Evolutionary conservation across 176 grass and related monocot species (phyloP).

Genomic region (Pontederia crassipes): DNA sequence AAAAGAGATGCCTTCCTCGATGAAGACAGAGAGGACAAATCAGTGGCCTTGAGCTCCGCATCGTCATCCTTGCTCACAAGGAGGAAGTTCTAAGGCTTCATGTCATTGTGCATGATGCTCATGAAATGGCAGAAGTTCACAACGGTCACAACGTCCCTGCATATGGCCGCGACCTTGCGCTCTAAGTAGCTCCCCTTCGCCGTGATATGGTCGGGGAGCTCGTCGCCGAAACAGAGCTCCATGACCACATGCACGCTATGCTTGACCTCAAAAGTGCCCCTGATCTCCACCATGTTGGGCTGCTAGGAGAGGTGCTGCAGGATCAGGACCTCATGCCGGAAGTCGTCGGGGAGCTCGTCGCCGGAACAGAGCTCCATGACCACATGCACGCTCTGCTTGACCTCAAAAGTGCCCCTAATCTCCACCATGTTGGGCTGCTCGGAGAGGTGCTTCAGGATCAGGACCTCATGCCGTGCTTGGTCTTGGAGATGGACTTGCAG

Average conservation of each 20-base stretch:
- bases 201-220: conserved; percentile 33
- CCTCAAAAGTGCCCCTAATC: conserved; percentile 28
- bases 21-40: conserved; percentile 39
- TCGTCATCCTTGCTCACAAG: conserved; percentile 25
- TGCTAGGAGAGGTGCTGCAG: conserved; percentile 27
- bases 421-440: conserved; percentile 33
- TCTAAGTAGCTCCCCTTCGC: conserved; percentile 28
- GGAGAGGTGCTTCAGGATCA: conserved; percentile 28
- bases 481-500: conserved; percentile 30
- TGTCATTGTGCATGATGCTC: conserved; percentile 31
- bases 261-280: conserved; percentile 21
- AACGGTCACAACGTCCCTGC: conserved; percentile 24
- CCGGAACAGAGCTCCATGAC: conserved; percentile 33
- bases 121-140: conserved; percentile 37
- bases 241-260: conserved; percentile 23
- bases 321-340: conserved; percentile 24
- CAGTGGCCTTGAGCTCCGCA: conserved; percentile 26
- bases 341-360: conserved; percentile 36
- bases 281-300: conserved; percentile 34
- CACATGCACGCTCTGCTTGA: conserved; percentile 17
- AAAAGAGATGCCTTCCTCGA: conserved; percentile 18
- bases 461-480: conserved; percentile 23
- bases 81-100: conserved; percentile 39
- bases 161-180: conserved; percentile 15
- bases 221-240: conserved; percentile 31